Evolutionary conservation across 306 rosid species (phyloP).

Genomic region (Vigna angularis): DNA sequence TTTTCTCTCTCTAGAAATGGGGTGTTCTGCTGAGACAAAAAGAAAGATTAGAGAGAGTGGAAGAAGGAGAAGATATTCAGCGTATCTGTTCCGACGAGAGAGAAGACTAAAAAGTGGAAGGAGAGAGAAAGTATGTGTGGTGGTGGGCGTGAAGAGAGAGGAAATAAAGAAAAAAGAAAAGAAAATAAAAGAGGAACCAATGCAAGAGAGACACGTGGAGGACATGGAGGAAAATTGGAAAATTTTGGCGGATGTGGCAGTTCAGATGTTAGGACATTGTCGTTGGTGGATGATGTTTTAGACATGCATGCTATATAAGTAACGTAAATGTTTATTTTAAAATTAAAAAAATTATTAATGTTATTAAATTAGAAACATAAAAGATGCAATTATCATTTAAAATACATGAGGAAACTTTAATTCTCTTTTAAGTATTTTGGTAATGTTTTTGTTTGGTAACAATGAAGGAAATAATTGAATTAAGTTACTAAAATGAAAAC

Average conservation of each 20-base stretch:
- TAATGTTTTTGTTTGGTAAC: no score
- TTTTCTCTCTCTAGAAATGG: constrained; percentile 12
- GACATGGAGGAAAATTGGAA: background rate
- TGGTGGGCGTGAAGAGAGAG: background rate
- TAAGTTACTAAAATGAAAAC: no score
- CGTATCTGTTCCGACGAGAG: constrained; percentile 62
- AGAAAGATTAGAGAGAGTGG: constrained; percentile 45
- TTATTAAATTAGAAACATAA: no score
- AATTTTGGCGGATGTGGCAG: constrained; percentile 27
- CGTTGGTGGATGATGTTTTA: constrained; percentile 38
- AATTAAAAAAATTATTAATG: no score
- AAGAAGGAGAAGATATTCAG: constrained; percentile 51
- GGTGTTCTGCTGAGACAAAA: background rate
- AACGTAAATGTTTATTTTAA: no score
- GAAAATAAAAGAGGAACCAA: background rate
- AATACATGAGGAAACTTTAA: no score
- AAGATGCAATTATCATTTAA: no score
- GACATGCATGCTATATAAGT: no score
- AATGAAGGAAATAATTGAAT: no score
- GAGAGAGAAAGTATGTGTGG: constrained; percentile 41
- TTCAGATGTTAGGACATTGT: constrained; percentile 45
- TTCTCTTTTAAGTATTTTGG: no score
- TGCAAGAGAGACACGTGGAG: constrained; percentile 48
- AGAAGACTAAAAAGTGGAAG: constrained; percentile 35
- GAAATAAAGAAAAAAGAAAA: background rate